Conservation (phyloP, 345 rosid genomes). For the Hibiscus tridactylites region DNA sequence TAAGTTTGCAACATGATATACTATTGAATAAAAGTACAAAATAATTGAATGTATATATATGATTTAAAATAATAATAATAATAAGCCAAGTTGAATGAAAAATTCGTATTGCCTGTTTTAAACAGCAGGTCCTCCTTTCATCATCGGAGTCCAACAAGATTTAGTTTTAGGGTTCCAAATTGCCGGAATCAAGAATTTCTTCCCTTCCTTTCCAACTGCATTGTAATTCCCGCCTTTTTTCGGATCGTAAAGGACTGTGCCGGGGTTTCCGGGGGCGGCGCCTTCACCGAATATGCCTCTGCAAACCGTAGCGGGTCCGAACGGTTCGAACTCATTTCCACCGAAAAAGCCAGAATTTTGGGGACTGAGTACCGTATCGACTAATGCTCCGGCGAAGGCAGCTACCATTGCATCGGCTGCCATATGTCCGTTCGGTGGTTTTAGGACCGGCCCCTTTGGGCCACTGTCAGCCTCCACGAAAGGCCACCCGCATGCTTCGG, state of each 20-base stretch:
- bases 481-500: slow-evolving; percentile 66
- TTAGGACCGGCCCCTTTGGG: slow-evolving; percentile 35
- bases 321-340: not conserved
- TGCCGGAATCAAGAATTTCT: slow-evolving; percentile 25
- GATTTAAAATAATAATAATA: too few relatives aligned
- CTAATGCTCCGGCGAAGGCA: slow-evolving; percentile 53
- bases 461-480: slow-evolving; percentile 35
- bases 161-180: too few relatives aligned
- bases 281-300: slow-evolving; percentile 40
- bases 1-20: too few relatives aligned
- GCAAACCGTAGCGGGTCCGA: slow-evolving; percentile 40
- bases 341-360: slow-evolving; percentile 21
- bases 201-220: slow-evolving; percentile 36
- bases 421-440: slow-evolving; percentile 48
- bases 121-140: too few relatives aligned
- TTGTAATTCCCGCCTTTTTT: slow-evolving; percentile 42
- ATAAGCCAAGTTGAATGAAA: too few relatives aligned
- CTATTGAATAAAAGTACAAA: too few relatives aligned
- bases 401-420: slow-evolving; percentile 55
- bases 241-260: slow-evolving; percentile 37
- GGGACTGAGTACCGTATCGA: slow-evolving; percentile 38
- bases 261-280: slow-evolving; percentile 39
- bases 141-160: slow-evolving; percentile 13
- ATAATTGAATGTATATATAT: too few relatives aligned
- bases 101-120: too few relatives aligned